Evolutionary conservation across 2,329 filamentous ascomycete species (phyloP).

Genomic region (Drechslerella dactyloides): DNA sequence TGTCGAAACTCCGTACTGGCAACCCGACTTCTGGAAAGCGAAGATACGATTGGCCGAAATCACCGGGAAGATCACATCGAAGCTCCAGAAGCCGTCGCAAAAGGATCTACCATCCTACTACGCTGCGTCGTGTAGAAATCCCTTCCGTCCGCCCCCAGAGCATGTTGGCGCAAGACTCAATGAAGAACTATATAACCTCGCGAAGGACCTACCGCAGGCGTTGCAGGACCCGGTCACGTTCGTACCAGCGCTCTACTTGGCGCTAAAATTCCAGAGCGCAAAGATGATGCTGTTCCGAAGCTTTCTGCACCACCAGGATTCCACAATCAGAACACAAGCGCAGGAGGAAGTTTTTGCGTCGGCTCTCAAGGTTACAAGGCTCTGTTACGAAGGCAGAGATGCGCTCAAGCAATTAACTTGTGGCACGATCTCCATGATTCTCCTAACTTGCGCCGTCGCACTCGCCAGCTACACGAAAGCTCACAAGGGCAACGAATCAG

Average conservation of each 20-base stretch:
- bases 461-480: conserved; percentile 46
- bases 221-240: conserved; percentile 37
- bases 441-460: conserved; percentile 44
- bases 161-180: conserved; percentile 40
- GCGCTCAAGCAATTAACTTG: conserved; percentile 32
- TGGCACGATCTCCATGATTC: conserved; percentile 49
- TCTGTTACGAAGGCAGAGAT: conserved; percentile 38
- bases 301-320: conserved; percentile 44
- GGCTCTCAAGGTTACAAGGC: conserved; percentile 34
- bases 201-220: conserved; percentile 25
- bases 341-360: conserved; percentile 47
- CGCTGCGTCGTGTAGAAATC: conserved; percentile 31
- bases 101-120: conserved; percentile 47
- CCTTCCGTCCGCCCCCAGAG: conserved; percentile 43
- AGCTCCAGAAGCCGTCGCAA: conserved; percentile 39
- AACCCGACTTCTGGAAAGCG: conserved; percentile 40
- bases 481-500: conserved; percentile 46
- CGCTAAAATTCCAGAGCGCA: conserved; percentile 44
- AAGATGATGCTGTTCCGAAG: conserved; percentile 50
- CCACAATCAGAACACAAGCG: conserved; percentile 38
- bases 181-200: conserved; percentile 45
- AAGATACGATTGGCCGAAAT: conserved; percentile 43
- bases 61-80: conserved; percentile 48
- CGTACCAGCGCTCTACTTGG: conserved; percentile 30
- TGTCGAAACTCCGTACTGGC: conserved; percentile 31